phyloP scores from a whole-genome alignment of 2,329 filamentous ascomycete species.

The Fusarium brevicatenulatum region DNA sequence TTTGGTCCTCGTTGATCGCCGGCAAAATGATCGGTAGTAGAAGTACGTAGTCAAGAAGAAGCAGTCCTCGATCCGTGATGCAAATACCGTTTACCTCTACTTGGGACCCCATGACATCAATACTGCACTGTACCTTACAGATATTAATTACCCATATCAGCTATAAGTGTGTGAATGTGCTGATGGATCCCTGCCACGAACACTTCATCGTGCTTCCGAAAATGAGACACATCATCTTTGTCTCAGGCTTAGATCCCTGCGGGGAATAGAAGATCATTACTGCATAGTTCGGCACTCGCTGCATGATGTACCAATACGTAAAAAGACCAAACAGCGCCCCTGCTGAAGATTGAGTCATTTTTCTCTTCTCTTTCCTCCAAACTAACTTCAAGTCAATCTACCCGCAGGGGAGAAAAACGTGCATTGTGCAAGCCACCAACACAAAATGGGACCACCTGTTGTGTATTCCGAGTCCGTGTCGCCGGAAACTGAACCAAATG shows the following conservation, averaged over 20 bases:
- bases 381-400: not conserved
- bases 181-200: not conserved
- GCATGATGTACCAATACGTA: not conserved
- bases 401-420: not conserved
- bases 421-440: not conserved
- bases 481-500: not conserved
- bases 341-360: not conserved
- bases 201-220: not conserved
- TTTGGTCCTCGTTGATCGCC: not conserved
- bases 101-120: not conserved
- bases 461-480: not conserved
- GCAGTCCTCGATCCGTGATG: not conserved
- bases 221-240: not conserved
- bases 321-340: not conserved
- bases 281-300: not conserved
- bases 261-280: not conserved
- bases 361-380: not conserved
- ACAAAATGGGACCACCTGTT: constrained; percentile 9
- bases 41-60: not conserved
- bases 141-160: not conserved
- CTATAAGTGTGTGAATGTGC: not conserved
- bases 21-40: not conserved
- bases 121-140: not conserved
- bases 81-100: not conserved
- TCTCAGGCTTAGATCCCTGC: not conserved